A percentile compares a stretch with the other conserved stretches of the same genome.
Conservation (phyloP, 2,329 filamentous ascomycete species). For the Gnomoniopsis sp. region DNA sequence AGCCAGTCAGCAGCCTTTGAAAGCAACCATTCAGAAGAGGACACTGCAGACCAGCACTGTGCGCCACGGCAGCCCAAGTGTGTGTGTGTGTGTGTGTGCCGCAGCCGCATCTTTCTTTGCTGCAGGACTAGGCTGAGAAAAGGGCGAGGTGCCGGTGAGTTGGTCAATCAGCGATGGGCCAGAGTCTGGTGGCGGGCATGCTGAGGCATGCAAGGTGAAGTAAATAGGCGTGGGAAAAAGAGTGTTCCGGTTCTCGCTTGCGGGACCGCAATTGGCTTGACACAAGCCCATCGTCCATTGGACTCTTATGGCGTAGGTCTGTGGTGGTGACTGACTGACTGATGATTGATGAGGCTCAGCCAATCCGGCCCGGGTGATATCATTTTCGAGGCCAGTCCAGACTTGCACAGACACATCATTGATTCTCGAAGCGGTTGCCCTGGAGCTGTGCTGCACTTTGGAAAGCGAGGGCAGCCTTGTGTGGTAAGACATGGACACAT, state of each 20-base stretch:
- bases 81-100: constrained; percentile 1
- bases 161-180: constrained; percentile 12
- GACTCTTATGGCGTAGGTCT: neutral
- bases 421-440: too few relatives aligned
- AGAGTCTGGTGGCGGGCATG: constrained; percentile 1
- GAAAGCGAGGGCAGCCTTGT: too few relatives aligned
- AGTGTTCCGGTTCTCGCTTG: constrained; percentile 8
- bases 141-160: constrained; percentile 9
- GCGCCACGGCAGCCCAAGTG: constrained; percentile 4
- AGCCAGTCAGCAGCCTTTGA: too few relatives aligned
- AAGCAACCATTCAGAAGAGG: neutral
- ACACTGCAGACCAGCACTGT: constrained; percentile 7
- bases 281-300: neutral
- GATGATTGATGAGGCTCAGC: neutral
- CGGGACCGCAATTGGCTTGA: neutral
- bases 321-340: neutral
- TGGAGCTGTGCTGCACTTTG: too few relatives aligned
- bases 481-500: too few relatives aligned
- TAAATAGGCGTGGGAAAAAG: neutral
- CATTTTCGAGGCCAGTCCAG: neutral
- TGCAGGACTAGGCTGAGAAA: constrained; percentile 11
- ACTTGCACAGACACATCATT: neutral
- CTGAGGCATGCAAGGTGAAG: constrained; percentile 8
- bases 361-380: neutral
- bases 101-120: neutral